Evolutionary conservation across 1,284 basidiomycete species (phyloP), one percentile per base, ranked within the genome.

Genomic region (Peniophora sp.): DNA sequence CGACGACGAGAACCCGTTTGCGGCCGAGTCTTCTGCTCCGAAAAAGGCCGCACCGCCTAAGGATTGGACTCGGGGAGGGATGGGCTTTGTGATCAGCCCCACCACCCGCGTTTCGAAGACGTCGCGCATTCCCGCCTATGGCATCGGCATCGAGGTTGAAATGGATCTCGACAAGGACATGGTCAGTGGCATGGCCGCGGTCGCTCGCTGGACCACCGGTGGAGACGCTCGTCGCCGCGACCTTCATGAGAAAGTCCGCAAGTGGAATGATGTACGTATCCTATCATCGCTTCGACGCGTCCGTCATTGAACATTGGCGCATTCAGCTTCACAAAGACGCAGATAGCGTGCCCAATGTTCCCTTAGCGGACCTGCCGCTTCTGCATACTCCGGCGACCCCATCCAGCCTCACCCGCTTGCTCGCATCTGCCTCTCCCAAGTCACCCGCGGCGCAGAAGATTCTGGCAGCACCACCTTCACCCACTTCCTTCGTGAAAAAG

Each of bases 91-190:
- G 42, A 58, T 91, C 54, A 85, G 74, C 52, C 76, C 84, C 41
- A 76, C 85, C 9, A 87, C 78, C 1, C 83, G 90, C 59, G 78
- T 82, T 61, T 79, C 75, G 12, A 86, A 83, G 59, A 58, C 67
- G 2, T 82, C 80, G 57, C 79, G 88, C 35, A 69, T 88, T 12
- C 81, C 86, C 27, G 88, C 78, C 0, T 91, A 90, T 63, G 88
- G 88, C 12, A 76, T 91, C 54, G 88, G 88, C 2, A 87, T 91
- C 49, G 86, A 91, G 64, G 86, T 90, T 24, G 86, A 90, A 60
- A 85, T 88, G 70, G 79, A 89, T 58, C 78, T 88, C 50, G 85
- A 88, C 65, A 86, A 85, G 65, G 81, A 77, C 54, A 83, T 86
- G 82, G 70, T 70, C 17, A 81, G 77, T 46, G 88, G 88, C 6